These are phyloP conservation scores for Aspergillus niger DNA, from an alignment of 2,329 filamentous ascomycete genomes.

Conservation along the genomic window DNA sequence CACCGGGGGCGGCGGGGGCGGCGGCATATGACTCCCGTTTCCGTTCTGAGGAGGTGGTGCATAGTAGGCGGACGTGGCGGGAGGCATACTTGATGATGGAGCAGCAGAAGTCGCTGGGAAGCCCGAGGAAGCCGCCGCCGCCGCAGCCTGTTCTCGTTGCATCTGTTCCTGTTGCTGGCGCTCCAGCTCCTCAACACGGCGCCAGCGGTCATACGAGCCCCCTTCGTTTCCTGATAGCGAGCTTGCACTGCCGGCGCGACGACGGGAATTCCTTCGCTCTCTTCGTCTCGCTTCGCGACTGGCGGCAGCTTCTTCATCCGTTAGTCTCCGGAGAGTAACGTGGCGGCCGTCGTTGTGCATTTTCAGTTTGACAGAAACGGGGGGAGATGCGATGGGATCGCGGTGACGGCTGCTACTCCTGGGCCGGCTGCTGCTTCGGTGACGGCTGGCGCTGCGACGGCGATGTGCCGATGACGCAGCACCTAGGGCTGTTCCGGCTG, in stretches of 20 bases:
- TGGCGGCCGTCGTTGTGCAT: constrained; percentile 66
- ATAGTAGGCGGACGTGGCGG: constrained; percentile 23
- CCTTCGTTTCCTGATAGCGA: constrained; percentile 46
- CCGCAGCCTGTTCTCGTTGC: constrained; percentile 39
- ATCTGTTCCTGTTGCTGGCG: constrained; percentile 50
- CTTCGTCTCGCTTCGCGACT: constrained; percentile 57
- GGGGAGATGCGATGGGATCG: constrained; percentile 56
- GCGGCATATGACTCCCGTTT: constrained; percentile 27
- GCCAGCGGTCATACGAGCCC: constrained; percentile 45
- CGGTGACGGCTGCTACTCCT: constrained; percentile 35
- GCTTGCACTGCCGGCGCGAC: constrained; percentile 43
- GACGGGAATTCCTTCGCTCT: constrained; percentile 45
- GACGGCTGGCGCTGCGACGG: constrained; percentile 33
- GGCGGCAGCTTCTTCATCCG: constrained; percentile 63
- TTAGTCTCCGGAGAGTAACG: constrained; percentile 63
- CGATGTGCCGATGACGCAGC: constrained; percentile 33
- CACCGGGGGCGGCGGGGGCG: constrained; percentile 39
- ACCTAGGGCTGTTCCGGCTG: constrained; percentile 36
- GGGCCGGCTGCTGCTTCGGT: constrained; percentile 33
- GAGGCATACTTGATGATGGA: constrained; percentile 28
- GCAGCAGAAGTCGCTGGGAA: constrained; percentile 24
- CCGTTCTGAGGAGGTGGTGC: constrained; percentile 27
- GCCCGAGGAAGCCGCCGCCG: constrained; percentile 26
- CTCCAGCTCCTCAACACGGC: constrained; percentile 52
- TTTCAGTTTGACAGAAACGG: constrained; percentile 65